These are phyloP conservation scores for Phytophthora lateralis DNA, from an alignment of 352 stramenopile genomes.

Conservation along the genomic window DNA sequence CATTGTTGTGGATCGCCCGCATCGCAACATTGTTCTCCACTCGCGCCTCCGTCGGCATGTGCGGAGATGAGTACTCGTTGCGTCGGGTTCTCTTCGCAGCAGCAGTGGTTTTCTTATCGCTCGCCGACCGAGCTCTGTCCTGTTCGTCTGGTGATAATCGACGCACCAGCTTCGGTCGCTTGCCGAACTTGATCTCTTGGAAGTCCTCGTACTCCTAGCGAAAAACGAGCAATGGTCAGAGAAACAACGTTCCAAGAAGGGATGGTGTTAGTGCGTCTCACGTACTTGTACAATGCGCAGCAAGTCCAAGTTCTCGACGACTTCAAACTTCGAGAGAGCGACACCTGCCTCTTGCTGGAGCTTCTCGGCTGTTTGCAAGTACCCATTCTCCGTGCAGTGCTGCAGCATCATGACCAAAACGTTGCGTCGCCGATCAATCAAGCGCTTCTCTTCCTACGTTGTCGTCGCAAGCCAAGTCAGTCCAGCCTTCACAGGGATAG, in stretches of 20 bases:
- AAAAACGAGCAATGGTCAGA: slow-evolving; percentile 1
- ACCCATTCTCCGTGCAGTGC: slow-evolving; percentile 87
- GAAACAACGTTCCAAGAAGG: not conserved
- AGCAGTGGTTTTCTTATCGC: slow-evolving; percentile 62
- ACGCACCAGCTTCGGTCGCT: slow-evolving; percentile 85
- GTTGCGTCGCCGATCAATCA: slow-evolving; percentile 87
- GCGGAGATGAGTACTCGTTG: slow-evolving; percentile 78
- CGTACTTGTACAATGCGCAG: slow-evolving; percentile 78
- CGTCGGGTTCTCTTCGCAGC: slow-evolving; percentile 64
- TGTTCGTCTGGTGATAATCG: slow-evolving; percentile 67
- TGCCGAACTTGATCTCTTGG: slow-evolving; percentile 92
- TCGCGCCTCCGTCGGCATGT: slow-evolving; percentile 79
- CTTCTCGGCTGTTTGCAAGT: slow-evolving; percentile 83
- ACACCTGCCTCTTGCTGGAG: slow-evolving; percentile 88
- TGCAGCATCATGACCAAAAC: slow-evolving; percentile 87
- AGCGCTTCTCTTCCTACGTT: slow-evolving; percentile 81
- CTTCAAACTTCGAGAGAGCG: slow-evolving; percentile 88
- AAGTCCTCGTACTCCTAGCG: slow-evolving; percentile 92
- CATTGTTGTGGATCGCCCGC: slow-evolving; percentile 52
- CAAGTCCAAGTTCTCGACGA: slow-evolving; percentile 93
- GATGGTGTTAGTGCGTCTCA: not conserved
- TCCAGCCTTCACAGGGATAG: not conserved
- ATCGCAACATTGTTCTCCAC: slow-evolving; percentile 82
- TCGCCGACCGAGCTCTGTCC: slow-evolving; percentile 49
- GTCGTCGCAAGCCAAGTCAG: slow-evolving; percentile 4